Conservation (phyloP, 352 stramenopile genomes). For the Phytopythium mirpurense region DNA sequence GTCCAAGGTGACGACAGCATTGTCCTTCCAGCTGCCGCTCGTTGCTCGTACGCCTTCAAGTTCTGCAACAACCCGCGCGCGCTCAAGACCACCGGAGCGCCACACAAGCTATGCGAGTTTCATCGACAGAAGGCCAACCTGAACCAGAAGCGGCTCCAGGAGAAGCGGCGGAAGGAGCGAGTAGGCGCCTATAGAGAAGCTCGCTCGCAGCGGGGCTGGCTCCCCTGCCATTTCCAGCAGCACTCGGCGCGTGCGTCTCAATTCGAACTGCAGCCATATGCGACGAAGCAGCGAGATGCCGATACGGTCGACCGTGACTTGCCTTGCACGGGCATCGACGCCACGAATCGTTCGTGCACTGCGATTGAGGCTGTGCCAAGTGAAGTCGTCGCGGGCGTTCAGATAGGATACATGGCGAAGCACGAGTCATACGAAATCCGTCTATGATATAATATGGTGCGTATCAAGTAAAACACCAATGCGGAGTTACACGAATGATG, state of each 20-base stretch:
- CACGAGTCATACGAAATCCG: background rate
- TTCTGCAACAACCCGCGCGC: constrained; percentile 26
- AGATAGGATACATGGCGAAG: background rate
- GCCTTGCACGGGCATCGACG: background rate
- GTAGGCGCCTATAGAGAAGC: background rate
- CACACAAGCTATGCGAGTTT: constrained; percentile 34
- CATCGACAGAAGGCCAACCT: constrained; percentile 35
- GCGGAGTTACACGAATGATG: too few relatives aligned
- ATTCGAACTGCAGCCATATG: background rate
- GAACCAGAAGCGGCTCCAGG: constrained; percentile 32
- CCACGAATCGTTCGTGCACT: background rate
- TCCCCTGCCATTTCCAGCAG: background rate
- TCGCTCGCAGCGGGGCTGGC: background rate
- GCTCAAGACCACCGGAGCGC: constrained; percentile 24
- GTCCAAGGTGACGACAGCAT: background rate
- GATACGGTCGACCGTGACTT: background rate
- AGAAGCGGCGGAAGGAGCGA: constrained; percentile 7
- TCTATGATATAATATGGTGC: too few relatives aligned
- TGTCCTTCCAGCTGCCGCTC: constrained; percentile 11
- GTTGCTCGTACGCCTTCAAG: constrained; percentile 33
- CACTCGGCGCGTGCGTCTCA: background rate
- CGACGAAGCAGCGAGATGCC: too few relatives aligned
- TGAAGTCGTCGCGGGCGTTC: background rate
- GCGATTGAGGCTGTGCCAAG: background rate
- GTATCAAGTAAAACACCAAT: too few relatives aligned